These are phyloP conservation scores for Sequoia sempervirens DNA, from an alignment of 75 land plant genomes.

Conservation along the genomic window DNA sequence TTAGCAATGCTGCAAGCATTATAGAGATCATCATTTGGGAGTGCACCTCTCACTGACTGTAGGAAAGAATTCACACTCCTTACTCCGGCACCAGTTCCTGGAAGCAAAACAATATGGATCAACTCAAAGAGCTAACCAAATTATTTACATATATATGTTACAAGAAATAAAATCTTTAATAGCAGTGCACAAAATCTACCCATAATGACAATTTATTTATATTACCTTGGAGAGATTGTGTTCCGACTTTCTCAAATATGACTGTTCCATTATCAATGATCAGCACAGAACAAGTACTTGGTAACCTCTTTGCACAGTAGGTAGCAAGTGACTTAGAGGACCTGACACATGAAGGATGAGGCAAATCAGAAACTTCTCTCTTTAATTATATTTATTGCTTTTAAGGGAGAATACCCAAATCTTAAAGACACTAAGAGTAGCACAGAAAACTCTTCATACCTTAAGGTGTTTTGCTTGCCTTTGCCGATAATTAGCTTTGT, in stretches of 20 bases:
- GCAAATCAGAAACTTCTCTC: constrained; percentile 14
- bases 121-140: background rate
- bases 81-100: constrained; percentile 1
- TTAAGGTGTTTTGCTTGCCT: constrained; percentile 31
- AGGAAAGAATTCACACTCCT: background rate
- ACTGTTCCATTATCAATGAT: constrained; percentile 71
- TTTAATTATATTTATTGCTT: background rate
- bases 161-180: background rate
- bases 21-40: background rate
- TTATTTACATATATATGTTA: background rate
- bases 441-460: constrained; percentile 34
- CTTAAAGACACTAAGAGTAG: background rate
- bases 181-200: background rate
- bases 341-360: constrained; percentile 30
- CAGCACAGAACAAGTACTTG: constrained; percentile 51
- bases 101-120: background rate
- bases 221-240: constrained; percentile 4
- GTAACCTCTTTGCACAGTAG: constrained; percentile 65
- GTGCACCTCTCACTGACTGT: background rate
- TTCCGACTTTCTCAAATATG: constrained; percentile 44
- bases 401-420: background rate
- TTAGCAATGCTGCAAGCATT: background rate
- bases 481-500: constrained; percentile 61
- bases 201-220: background rate
- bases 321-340: constrained; percentile 51